These are phyloP conservation scores for Phytophthora hybrid DNA, from an alignment of 352 stramenopile genomes.

Conservation along the genomic window DNA sequence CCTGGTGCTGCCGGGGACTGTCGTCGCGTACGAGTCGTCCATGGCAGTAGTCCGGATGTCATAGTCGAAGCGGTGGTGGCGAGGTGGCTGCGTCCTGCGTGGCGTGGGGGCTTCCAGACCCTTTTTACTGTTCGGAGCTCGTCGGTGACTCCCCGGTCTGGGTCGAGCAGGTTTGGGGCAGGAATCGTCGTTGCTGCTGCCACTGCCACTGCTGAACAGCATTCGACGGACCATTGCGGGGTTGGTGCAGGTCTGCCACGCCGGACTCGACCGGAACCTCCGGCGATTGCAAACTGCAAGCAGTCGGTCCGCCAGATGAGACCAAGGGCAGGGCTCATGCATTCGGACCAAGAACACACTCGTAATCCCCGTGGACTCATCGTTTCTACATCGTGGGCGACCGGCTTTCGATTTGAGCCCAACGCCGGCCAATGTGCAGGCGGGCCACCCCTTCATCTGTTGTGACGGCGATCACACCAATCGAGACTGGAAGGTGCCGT, in stretches of 20 bases:
- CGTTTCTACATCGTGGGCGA: slow-evolving; percentile 35
- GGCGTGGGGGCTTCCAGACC: slow-evolving; percentile 12
- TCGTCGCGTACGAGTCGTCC: slow-evolving; percentile 39
- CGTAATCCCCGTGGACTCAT: slow-evolving; percentile 23
- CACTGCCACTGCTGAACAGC: slow-evolving; percentile 14
- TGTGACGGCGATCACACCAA: slow-evolving; percentile 21
- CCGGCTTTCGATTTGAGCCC: slow-evolving; percentile 19
- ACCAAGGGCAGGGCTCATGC: slow-evolving; percentile 11
- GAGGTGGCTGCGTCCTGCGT: slow-evolving; percentile 12
- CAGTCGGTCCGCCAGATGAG: slow-evolving; percentile 22
- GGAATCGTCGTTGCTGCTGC: slow-evolving; percentile 8
- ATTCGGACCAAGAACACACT: slow-evolving; percentile 22
- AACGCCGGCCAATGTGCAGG: slow-evolving; percentile 21
- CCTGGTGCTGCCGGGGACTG: slow-evolving; percentile 23
- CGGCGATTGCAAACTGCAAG: slow-evolving; percentile 18
- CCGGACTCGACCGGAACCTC: slow-evolving; percentile 8
- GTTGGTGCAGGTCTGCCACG: slow-evolving; percentile 17
- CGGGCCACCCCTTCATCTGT: slow-evolving; percentile 21
- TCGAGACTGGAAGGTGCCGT: slow-evolving; percentile 24
- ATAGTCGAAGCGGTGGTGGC: slow-evolving; percentile 25
- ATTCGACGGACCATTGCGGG: slow-evolving; percentile 28
- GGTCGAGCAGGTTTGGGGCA: slow-evolving; percentile 3
- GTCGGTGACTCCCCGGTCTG: slow-evolving; percentile 9
- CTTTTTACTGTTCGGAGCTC: slow-evolving; percentile 18
- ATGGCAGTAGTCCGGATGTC: slow-evolving; percentile 6